phyloP scores from a whole-genome alignment of 352 stramenopile species.

The Phytophthora capsici region DNA sequence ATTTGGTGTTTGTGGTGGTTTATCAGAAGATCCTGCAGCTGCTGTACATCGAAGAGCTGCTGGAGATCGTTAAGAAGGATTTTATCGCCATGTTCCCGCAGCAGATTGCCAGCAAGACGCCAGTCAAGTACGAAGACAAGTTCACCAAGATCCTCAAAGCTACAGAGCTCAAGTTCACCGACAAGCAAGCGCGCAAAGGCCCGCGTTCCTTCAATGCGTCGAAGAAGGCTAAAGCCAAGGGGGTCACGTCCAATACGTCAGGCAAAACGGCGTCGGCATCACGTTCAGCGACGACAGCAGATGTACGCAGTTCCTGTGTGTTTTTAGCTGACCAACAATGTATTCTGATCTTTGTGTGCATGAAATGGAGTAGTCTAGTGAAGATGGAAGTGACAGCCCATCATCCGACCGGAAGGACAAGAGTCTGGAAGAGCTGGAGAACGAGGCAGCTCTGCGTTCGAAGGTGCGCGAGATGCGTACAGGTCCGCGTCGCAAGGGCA shows the following conservation, averaged over 20 bases:
- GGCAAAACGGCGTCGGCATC: conserved; percentile 54
- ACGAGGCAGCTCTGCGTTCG: conserved; percentile 49
- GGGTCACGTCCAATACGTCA: conserved; percentile 48
- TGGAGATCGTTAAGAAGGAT: conserved; percentile 89
- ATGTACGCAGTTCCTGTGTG: conserved; percentile 28
- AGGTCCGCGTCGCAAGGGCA: conserved; percentile 65
- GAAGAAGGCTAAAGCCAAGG: conserved; percentile 74
- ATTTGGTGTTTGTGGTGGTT: conserved; percentile 92
- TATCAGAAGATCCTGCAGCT: conserved; percentile 93
- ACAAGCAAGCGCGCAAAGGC: conserved; percentile 65
- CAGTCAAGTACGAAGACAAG: conserved; percentile 81
- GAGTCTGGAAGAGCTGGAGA: conserved; percentile 65
- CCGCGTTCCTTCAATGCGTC: conserved; percentile 70
- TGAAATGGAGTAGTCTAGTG: conserved; percentile 52
- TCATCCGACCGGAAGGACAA: conserved; percentile 57
- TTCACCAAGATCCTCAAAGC: conserved; percentile 85
- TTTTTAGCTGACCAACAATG: neutral
- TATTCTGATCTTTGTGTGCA: neutral
- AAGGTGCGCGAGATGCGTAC: conserved; percentile 70
- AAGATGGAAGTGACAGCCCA: conserved; percentile 65
- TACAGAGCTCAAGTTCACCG: conserved; percentile 70
- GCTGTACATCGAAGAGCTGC: conserved; percentile 92
- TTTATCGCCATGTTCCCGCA: conserved; percentile 78
- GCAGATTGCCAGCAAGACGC: conserved; percentile 73
- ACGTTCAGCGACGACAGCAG: conserved; percentile 41